These are phyloP conservation scores for Hericium coralloides DNA, from an alignment of 768 basidiomycete genomes.

Conservation along the genomic window DNA sequence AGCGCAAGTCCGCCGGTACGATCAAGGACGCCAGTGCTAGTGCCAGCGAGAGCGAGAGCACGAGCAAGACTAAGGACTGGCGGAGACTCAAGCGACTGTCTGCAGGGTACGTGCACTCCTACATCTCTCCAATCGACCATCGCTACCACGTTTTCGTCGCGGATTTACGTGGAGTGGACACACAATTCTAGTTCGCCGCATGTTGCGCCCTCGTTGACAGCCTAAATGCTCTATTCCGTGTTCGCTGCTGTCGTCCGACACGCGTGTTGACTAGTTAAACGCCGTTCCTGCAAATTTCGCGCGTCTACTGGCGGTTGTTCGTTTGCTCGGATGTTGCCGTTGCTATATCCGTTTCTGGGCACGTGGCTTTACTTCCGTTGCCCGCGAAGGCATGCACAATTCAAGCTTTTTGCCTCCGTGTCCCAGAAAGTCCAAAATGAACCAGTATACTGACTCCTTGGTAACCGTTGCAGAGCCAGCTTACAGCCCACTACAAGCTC, in stretches of 20 bases:
- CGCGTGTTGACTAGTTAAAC: background rate
- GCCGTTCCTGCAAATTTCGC: background rate
- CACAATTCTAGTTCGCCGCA: too few relatives aligned
- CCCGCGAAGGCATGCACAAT: background rate
- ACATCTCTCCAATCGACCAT: too few relatives aligned
- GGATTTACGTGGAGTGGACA: too few relatives aligned
- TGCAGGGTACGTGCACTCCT: background rate
- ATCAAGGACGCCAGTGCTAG: background rate
- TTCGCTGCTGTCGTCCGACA: background rate
- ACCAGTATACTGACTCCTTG: too few relatives aligned
- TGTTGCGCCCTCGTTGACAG: background rate
- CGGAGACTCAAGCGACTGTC: background rate
- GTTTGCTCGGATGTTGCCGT: background rate
- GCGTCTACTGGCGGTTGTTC: background rate
- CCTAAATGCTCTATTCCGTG: background rate
- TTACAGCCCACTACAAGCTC: too few relatives aligned
- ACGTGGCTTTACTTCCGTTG: background rate
- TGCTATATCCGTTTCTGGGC: background rate
- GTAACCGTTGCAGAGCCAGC: too few relatives aligned
- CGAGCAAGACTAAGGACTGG: background rate
- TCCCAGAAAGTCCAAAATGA: background rate
- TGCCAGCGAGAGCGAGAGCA: background rate
- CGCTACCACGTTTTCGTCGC: background rate
- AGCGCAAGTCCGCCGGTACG: conserved; percentile 6
- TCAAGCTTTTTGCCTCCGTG: background rate